phyloP scores from a whole-genome alignment of 176 grass and related monocot species.

The Avena insularis region DNA sequence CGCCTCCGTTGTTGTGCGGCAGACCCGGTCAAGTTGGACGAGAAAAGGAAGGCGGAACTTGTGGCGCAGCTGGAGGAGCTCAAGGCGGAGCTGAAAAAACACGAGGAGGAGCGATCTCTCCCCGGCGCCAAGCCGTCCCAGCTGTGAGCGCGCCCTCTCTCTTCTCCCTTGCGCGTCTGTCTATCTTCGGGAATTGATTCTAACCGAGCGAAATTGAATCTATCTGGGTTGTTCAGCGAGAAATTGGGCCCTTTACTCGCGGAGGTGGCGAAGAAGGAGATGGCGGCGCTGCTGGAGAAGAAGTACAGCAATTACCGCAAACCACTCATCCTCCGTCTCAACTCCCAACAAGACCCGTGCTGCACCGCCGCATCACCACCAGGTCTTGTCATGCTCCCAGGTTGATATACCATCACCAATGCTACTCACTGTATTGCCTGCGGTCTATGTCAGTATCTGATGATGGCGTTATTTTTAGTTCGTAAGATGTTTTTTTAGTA shows the following conservation, averaged over 20 bases:
- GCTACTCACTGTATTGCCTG: background rate
- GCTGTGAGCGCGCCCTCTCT: background rate
- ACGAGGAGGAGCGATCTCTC: background rate
- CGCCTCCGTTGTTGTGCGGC: conserved; percentile 1
- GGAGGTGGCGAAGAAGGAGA: background rate
- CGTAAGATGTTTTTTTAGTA: background rate
- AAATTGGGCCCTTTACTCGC: background rate
- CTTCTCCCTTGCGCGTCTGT: background rate
- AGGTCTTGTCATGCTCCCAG: background rate
- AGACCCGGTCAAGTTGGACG: background rate
- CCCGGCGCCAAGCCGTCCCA: background rate
- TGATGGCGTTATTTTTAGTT: background rate
- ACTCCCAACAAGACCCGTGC: background rate
- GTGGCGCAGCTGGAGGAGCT: background rate
- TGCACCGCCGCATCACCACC: background rate
- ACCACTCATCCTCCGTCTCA: background rate
- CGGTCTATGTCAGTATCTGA: background rate
- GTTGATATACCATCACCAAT: background rate
- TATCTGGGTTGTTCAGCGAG: background rate
- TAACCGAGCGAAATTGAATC: background rate
- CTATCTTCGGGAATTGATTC: background rate
- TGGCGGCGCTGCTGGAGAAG: background rate
- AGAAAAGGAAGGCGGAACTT: background rate
- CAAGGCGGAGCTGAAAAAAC: background rate
- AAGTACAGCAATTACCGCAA: background rate